Evolutionary conservation across 164 flowering plant genomes (phyloP).

Genomic region (Kalanchoe fedtschenkoi): DNA sequence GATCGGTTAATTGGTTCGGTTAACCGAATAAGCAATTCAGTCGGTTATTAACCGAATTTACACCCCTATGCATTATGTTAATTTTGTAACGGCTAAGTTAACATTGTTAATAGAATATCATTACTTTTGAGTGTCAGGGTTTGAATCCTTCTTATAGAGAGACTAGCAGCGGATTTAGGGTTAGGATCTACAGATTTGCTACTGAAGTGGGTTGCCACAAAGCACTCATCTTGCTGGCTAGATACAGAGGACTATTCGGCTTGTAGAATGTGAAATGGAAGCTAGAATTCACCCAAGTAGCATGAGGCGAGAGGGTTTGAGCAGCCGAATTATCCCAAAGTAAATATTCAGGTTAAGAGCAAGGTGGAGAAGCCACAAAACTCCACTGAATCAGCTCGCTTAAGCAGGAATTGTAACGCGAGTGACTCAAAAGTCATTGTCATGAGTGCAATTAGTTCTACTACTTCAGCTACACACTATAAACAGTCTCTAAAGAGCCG

Average conservation of each 20-base stretch:
- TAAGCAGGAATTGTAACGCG: background rate
- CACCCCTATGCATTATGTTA: too few relatives aligned
- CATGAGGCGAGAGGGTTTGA: conserved; percentile 28
- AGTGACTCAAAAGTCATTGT: background rate
- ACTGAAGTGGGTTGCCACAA: background rate
- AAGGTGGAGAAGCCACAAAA: conserved; percentile 34
- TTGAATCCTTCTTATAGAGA: background rate
- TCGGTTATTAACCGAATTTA: too few relatives aligned
- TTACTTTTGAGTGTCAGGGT: background rate
- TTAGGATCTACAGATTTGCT: background rate
- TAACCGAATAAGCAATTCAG: too few relatives aligned
- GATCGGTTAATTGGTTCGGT: too few relatives aligned
- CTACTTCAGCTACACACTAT: background rate
- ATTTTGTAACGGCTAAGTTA: too few relatives aligned
- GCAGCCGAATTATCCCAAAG: conserved; percentile 17
- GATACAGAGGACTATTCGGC: background rate
- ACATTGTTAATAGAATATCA: too few relatives aligned
- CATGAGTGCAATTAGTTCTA: background rate
- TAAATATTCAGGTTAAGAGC: conserved; percentile 25
- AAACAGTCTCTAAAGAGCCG: conserved; percentile 32
- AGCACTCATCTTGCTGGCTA: background rate
- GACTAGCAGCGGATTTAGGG: background rate
- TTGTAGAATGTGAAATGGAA: conserved; percentile 33
- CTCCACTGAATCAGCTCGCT: conserved; percentile 15
- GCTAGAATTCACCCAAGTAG: conserved; percentile 1